Percentiles rank a stretch among this genome's conserved stretches.
phyloP scores from a whole-genome alignment of 768 basidiomycete genomes.

The Lepiota venenata region DNA sequence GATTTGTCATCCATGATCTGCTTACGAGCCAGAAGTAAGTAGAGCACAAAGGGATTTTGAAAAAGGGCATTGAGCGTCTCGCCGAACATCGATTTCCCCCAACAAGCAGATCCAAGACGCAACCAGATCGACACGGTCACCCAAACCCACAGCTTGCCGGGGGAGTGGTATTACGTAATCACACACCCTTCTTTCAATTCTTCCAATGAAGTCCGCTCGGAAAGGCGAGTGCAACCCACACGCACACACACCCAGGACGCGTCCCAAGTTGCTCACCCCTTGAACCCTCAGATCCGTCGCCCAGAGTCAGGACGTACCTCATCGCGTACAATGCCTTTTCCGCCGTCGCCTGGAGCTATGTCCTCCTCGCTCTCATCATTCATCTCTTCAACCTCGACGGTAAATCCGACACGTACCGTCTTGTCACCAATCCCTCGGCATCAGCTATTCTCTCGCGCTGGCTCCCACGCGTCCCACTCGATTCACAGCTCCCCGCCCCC shows the following conservation, averaged over 20 bases:
- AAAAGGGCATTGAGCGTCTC: not conserved
- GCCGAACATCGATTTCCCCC: no score
- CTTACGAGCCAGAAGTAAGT: not conserved
- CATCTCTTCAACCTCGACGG: constrained; percentile 48
- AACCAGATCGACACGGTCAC: no score
- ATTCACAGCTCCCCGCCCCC: constrained; percentile 34
- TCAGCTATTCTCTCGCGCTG: constrained; percentile 35
- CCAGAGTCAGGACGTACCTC: constrained; percentile 64
- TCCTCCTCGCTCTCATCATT: constrained; percentile 55
- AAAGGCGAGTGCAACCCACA: not conserved
- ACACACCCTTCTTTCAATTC: not conserved
- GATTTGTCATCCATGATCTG: constrained; percentile 32
- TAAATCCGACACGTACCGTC: constrained; percentile 24
- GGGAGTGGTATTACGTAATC: not conserved
- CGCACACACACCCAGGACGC: no score
- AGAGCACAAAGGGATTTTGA: not conserved
- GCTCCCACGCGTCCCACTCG: constrained; percentile 26
- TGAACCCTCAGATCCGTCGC: no score
- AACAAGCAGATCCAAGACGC: no score
- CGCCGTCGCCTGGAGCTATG: constrained; percentile 67
- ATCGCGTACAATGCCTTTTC: constrained; percentile 77
- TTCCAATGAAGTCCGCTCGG: not conserved
- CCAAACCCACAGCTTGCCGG: no score
- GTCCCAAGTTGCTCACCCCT: no score
- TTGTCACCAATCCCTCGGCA: constrained; percentile 22